These are phyloP conservation scores for Peziza echinospora DNA, from an alignment of 495 filamentous ascomycete genomes.

Conservation along the genomic window DNA sequence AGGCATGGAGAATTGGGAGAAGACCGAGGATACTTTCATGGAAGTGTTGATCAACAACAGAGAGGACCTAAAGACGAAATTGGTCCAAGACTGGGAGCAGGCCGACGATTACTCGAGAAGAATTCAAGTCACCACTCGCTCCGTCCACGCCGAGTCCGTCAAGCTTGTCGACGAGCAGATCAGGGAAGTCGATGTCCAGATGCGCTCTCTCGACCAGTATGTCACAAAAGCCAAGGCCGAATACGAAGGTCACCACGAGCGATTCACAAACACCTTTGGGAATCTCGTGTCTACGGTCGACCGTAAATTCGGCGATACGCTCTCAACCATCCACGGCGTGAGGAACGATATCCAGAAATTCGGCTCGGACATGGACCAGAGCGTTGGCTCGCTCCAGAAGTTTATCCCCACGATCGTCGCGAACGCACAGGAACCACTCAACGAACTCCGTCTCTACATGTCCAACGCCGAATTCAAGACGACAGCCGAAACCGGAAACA, in stretches of 20 bases:
- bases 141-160: conserved; percentile 80
- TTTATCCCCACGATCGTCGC: conserved; percentile 36
- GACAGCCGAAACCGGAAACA: conserved; percentile 65
- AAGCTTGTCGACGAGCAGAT: conserved; percentile 80
- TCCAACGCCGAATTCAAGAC: conserved; percentile 41
- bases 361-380: conserved; percentile 36
- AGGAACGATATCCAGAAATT: conserved; percentile 21
- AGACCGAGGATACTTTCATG: conserved; percentile 43
- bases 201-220: conserved; percentile 75
- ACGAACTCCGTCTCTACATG: conserved; percentile 42
- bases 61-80: conserved; percentile 53
- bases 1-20: conserved; percentile 55
- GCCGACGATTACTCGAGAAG: conserved; percentile 60
- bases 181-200: conserved; percentile 61
- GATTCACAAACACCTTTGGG: background rate
- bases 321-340: background rate
- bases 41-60: conserved; percentile 47
- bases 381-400: conserved; percentile 30
- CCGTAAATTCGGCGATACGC: no score
- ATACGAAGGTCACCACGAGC: conserved; percentile 41
- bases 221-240: conserved; percentile 63
- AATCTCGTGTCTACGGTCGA: background rate
- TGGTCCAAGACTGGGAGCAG: conserved; percentile 73
- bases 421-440: conserved; percentile 44
- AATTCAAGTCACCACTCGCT: conserved; percentile 60